phyloP scores from a whole-genome alignment of 2,329 filamentous ascomycete genomes.

The Paecilomyces sp. region DNA sequence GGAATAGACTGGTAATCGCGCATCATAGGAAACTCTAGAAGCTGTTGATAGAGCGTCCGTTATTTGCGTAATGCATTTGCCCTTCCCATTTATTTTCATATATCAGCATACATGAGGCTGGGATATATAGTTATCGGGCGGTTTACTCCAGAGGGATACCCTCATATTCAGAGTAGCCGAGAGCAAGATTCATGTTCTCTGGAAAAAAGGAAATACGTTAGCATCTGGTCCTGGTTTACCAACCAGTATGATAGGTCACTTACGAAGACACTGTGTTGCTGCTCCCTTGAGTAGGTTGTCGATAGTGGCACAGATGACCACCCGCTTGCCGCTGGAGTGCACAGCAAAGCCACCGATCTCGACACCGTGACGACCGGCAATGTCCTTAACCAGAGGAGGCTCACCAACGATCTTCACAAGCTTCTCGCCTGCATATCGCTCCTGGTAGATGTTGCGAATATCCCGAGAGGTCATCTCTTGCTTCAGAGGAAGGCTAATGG shows the following conservation, averaged over 20 bases:
- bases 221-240: conserved; percentile 5
- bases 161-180: conserved; percentile 82
- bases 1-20: background rate
- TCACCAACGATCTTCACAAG: conserved; percentile 90
- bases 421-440: conserved; percentile 91
- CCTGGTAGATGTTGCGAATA: conserved; percentile 90
- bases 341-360: conserved; percentile 97
- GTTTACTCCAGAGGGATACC: conserved; percentile 62
- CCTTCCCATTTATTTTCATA: background rate
- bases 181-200: conserved; percentile 92
- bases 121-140: background rate
- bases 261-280: conserved; percentile 84
- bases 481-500: conserved; percentile 81
- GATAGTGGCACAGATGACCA: conserved; percentile 90
- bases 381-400: conserved; percentile 75
- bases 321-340: conserved; percentile 78
- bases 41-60: background rate
- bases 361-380: conserved; percentile 76
- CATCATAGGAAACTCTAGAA: background rate
- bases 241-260: conserved; percentile 33
- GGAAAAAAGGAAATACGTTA: conserved; percentile 6
- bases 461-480: conserved; percentile 84
- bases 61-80: background rate
- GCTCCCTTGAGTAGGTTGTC: conserved; percentile 93
- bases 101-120: background rate